Base-by-base conservation (phyloP, 2,329 filamentous ascomycete genomes). In the Zasmidium cellare region DNA sequence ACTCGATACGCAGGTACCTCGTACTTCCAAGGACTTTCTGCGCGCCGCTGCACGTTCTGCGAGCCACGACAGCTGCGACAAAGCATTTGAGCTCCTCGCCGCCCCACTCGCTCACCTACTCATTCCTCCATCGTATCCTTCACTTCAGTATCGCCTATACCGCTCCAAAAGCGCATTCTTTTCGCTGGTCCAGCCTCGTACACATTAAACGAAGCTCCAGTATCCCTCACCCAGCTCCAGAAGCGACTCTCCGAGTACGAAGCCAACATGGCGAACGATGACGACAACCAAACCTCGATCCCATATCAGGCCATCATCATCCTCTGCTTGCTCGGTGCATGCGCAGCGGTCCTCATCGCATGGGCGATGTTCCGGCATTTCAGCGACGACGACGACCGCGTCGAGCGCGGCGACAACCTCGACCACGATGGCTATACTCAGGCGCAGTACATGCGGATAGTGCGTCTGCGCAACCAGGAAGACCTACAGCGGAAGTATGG, bases 361-460 rank as follows among this genome's bases (percentile, higher is more conserved):
- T 67, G 59, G 55, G 63, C 64, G 6, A 44, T 65, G 14, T 58
- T 56, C 12, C 57, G 61, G 9, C 64, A 65, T 45, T 65, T 65
- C 53, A 35, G 56, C 18, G 46, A 18, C 9, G 53, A 59, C 12
- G 24, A 53, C 47, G 35, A 25, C n/a, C 35, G 12, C 35, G 35
- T 9, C 5, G 24, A 55, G 16, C 25, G 18, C 3, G 55, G 50
- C 16, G 46, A 54, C 22, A 41, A 46, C 19, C 41, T 55, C 22
- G 51, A 52, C 12, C 45, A 55, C 1, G 57, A 63, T 31, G 64
- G 64, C 9, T 49, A 59, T 22, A 65, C 62, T 12, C 64, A 67
- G 55, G 56, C 58, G 46, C 64, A 67, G 46, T 65, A 67, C 55
- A 64, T 65, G 63, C 59, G 64, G 12, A n/a, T 61, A 20, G 61